Percentiles rank a stretch among this genome's conserved stretches.
phyloP scores from a whole-genome alignment of 2,329 filamentous ascomycete species.

The Cladophialophora immunda region DNA sequence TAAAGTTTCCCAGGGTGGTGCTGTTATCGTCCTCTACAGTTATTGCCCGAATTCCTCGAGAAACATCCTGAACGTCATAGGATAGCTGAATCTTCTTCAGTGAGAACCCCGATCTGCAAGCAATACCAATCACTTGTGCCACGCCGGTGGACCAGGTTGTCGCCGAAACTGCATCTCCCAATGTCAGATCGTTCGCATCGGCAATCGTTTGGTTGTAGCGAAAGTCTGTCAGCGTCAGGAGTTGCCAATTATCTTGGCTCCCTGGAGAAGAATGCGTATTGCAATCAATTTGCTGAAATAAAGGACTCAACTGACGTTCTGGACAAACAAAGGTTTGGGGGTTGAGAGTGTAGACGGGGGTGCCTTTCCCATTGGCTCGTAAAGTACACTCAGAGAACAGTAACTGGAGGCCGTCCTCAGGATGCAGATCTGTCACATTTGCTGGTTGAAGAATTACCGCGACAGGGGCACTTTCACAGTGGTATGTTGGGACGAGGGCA shows the following conservation, averaged over 20 bases:
- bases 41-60: background rate
- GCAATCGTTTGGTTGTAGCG: slow-evolving; percentile 23
- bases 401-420: slow-evolving; percentile 16
- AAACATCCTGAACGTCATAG: slow-evolving; percentile 5
- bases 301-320: slow-evolving; percentile 27
- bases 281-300: slow-evolving; percentile 28
- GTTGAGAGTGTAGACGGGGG: slow-evolving; percentile 28
- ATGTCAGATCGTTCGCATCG: background rate
- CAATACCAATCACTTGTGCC: slow-evolving; percentile 1
- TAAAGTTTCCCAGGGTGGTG: slow-evolving; percentile 6
- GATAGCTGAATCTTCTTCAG: slow-evolving; percentile 11
- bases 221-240: slow-evolving; percentile 27
- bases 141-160: slow-evolving; percentile 13
- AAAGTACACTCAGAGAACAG: slow-evolving; percentile 21
- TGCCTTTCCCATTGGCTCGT: background rate
- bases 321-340: slow-evolving; percentile 25
- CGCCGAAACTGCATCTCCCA: slow-evolving; percentile 6
- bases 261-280: background rate
- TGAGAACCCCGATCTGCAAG: slow-evolving; percentile 10
- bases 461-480: slow-evolving; percentile 30
- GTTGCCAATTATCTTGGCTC: slow-evolving; percentile 25
- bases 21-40: background rate
- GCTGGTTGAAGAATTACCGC: slow-evolving; percentile 21
- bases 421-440: slow-evolving; percentile 26
- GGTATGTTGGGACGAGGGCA: slow-evolving; percentile 29